Conservation (phyloP, 1,139 yeast genomes). For the Chernovozyma aurita region DNA sequence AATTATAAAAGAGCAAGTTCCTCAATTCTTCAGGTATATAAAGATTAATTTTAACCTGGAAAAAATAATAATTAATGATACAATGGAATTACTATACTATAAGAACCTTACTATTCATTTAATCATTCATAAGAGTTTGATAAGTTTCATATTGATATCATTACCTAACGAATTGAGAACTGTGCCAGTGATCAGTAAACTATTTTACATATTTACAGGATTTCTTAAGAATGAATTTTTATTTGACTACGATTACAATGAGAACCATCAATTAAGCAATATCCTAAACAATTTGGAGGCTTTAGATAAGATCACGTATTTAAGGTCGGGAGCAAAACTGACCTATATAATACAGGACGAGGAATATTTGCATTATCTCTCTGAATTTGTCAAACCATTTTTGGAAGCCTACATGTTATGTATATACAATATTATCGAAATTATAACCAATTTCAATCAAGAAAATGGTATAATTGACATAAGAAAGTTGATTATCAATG, state of each 20-base stretch:
- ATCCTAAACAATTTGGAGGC: conserved; percentile 27
- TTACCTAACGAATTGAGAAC: conserved; percentile 14
- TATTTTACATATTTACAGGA: conserved; percentile 34
- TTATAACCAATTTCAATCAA: conserved; percentile 4
- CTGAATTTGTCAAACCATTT: conserved; percentile 36
- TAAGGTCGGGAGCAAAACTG: conserved; percentile 15
- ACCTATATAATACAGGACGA: conserved; percentile 22
- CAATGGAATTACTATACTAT: conserved; percentile 42
- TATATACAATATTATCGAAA: conserved; percentile 20
- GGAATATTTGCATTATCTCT: conserved; percentile 21
- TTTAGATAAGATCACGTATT: conserved; percentile 13
- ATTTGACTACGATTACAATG: conserved; percentile 39
- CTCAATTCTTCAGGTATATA: conserved; percentile 32
- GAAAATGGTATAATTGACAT: conserved; percentile 5
- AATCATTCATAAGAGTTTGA: conserved; percentile 35
- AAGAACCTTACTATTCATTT: conserved; percentile 41
- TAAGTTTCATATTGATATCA: conserved; percentile 25
- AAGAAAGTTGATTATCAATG: conserved; percentile 15
- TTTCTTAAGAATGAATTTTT: conserved; percentile 42
- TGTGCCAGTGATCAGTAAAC: conserved; percentile 21
- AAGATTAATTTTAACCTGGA: conserved; percentile 26
- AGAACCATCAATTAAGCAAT: conserved; percentile 24
- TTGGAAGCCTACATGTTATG: conserved; percentile 35
- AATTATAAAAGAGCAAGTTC: conserved; percentile 26
- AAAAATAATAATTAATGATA: conserved; percentile 25